These are phyloP conservation scores for Tausonia pullulans DNA, from an alignment of 1,284 basidiomycete genomes.

Conservation along the genomic window DNA sequence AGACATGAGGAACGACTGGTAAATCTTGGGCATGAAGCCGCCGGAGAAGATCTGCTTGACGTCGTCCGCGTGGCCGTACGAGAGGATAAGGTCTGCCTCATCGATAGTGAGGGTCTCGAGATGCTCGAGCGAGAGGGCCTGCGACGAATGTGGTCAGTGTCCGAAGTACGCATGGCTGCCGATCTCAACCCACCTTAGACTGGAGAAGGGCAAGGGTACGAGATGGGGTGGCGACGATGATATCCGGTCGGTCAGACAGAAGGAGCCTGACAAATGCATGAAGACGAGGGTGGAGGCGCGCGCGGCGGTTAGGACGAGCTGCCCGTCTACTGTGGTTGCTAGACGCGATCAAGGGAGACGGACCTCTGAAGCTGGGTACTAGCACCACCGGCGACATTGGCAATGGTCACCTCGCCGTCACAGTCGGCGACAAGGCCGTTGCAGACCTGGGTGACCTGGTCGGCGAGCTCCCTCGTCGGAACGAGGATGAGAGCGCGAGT, in stretches of 20 bases:
- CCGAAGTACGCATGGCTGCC: background rate
- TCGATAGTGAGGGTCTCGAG: conserved; percentile 89
- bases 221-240: conserved; percentile 84
- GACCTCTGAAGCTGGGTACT: conserved; percentile 68
- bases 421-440: conserved; percentile 58
- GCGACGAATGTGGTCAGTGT: background rate
- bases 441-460: conserved; percentile 73
- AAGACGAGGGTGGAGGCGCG: background rate
- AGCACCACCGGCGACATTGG: conserved; percentile 69
- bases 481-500: conserved; percentile 82
- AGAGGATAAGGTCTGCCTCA: conserved; percentile 94
- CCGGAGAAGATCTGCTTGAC: conserved; percentile 66
- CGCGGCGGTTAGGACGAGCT: no score
- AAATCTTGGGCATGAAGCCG: conserved; percentile 64
- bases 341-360: conserved; percentile 24
- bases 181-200: conserved; percentile 46
- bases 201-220: conserved; percentile 68
- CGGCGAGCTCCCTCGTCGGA: conserved; percentile 84
- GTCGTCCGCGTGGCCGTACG: conserved; percentile 92
- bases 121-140: conserved; percentile 49
- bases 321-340: background rate
- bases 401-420: conserved; percentile 58
- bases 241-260: conserved; percentile 82
- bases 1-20: conserved; percentile 90
- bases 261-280: conserved; percentile 44